phyloP scores from a whole-genome alignment of 148 eudicot genomes.

The Diospyros kaki region DNA sequence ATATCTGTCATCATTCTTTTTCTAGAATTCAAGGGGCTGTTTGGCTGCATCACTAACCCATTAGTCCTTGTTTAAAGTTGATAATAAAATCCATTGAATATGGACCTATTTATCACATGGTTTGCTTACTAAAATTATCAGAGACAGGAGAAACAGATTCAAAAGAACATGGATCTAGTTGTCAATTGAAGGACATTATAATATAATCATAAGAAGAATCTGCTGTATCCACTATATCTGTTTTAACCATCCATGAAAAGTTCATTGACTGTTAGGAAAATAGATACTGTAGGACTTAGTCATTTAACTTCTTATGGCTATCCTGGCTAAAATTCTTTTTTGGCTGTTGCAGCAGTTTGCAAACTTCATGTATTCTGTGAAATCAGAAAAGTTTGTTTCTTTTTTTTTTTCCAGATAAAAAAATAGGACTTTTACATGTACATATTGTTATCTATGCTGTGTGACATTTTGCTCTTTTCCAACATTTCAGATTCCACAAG shows the following conservation, averaged over 20 bases:
- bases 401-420: not conserved
- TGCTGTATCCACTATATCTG: not conserved
- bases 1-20: too few species aligned
- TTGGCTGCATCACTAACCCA: too few species aligned
- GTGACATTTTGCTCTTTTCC: not conserved
- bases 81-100: too few species aligned
- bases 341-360: not conserved
- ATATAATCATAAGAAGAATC: not conserved
- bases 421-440: not conserved
- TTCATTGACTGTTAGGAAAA: not conserved
- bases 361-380: not conserved
- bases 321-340: not conserved
- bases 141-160: not conserved
- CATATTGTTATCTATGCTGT: not conserved
- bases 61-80: too few species aligned
- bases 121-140: not conserved
- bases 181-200: not conserved
- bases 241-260: not conserved
- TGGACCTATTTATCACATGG: constrained; percentile 1
- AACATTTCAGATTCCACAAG: constrained; percentile 66
- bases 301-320: not conserved
- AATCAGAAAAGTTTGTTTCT: not conserved
- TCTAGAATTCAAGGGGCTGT: too few species aligned
- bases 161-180: not conserved
- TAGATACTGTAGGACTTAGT: not conserved